Conservation (phyloP, 1,284 basidiomycete genomes). For the Cryptococcus neoformans region DNA sequence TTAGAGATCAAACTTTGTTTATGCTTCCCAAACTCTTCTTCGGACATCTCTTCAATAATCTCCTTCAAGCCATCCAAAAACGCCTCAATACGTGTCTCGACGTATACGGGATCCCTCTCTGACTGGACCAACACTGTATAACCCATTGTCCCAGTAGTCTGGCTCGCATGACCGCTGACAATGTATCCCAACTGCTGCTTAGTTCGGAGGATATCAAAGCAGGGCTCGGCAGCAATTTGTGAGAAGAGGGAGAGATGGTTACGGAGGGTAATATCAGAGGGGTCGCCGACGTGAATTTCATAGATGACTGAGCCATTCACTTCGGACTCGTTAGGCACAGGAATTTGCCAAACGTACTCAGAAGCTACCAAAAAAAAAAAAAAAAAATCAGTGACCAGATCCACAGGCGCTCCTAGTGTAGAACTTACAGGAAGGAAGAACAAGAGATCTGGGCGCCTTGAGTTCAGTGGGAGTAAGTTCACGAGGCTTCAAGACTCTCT, state of each 20-base stretch:
- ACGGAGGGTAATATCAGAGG: conserved; percentile 54
- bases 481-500: conserved; percentile 62
- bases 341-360: conserved; percentile 66
- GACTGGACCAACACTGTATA: conserved; percentile 89
- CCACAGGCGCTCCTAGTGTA: not conserved
- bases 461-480: conserved; percentile 59
- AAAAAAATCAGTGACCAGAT: conserved; percentile 2
- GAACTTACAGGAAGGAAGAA: conserved; percentile 63
- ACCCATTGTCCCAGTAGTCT: conserved; percentile 65
- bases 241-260: conserved; percentile 51
- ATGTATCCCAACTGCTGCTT: conserved; percentile 96
- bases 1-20: conserved; percentile 64
- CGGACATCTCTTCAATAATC: conserved; percentile 58
- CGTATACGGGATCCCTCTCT: conserved; percentile 75
- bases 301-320: conserved; percentile 81
- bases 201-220: conserved; percentile 93
- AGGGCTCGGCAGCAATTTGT: conserved; percentile 81
- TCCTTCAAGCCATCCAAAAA: conserved; percentile 73
- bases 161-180: conserved; percentile 59
- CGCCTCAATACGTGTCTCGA: conserved; percentile 83
- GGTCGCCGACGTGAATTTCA: conserved; percentile 62
- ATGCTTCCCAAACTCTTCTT: conserved; percentile 65
- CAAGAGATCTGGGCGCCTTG: conserved; percentile 59
- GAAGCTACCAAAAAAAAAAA: too few relatives aligned
- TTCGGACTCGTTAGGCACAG: conserved; percentile 82